phyloP scores from a whole-genome alignment of 306 rosid genomes.

The Ammopiptanthus mongolicus region DNA sequence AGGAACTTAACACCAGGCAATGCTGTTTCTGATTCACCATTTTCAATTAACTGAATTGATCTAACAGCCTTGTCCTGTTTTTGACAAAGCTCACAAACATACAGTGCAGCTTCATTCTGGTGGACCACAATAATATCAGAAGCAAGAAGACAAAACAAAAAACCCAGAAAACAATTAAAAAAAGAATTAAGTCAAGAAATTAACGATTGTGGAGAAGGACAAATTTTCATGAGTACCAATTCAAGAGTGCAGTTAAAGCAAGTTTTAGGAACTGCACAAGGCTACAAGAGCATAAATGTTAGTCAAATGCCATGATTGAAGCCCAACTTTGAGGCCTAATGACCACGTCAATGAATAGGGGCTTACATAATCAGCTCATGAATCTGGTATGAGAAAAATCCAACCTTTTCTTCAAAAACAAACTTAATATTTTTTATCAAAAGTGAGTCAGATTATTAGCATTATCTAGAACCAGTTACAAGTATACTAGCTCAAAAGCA shows the following conservation, averaged over 20 bases:
- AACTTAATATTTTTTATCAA: not conserved
- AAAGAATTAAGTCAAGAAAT: not conserved
- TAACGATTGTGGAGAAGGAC: not conserved
- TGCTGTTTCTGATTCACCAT: slow-evolving; percentile 26
- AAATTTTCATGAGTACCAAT: slow-evolving; percentile 2
- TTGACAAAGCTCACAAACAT: slow-evolving; percentile 77
- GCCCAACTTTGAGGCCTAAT: not conserved
- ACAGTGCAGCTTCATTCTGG: slow-evolving; percentile 45
- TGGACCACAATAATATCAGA: slow-evolving; percentile 23
- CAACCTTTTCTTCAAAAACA: not conserved
- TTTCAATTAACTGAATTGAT: slow-evolving; percentile 31
- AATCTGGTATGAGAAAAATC: not conserved
- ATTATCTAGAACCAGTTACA: slow-evolving; percentile 16
- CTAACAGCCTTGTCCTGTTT: slow-evolving; percentile 57
- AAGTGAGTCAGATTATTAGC: not conserved
- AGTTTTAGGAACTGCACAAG: not conserved
- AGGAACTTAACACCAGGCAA: slow-evolving; percentile 28
- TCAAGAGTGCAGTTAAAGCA: not conserved
- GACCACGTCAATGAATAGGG: not conserved
- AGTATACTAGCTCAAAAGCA: slow-evolving; percentile 6
- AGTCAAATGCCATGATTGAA: not conserved
- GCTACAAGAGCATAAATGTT: not conserved
- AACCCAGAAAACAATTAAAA: not conserved
- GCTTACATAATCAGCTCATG: not conserved
- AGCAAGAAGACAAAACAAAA: slow-evolving; percentile 1